Percentiles rank a stretch among this genome's conserved stretches.
Conservation (phyloP, 2,329 filamentous ascomycete genomes). For the Cladosporium sp. region DNA sequence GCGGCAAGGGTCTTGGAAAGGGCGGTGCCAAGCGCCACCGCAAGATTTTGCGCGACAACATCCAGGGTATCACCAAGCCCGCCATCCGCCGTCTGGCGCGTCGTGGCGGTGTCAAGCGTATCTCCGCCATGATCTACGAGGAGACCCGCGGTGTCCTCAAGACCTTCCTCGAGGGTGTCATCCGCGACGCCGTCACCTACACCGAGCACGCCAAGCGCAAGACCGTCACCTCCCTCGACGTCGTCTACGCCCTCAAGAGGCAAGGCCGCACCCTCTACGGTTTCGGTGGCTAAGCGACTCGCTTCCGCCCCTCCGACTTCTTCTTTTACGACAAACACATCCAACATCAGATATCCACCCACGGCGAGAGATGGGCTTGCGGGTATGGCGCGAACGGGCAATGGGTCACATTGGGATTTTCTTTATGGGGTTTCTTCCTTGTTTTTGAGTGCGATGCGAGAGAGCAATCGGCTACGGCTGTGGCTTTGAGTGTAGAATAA, state of each 20-base stretch:
- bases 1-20: conserved; percentile 97
- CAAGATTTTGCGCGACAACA: conserved; percentile 99
- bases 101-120: conserved; percentile 99
- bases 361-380: conserved; percentile 28
- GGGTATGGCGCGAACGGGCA: conserved; percentile 28
- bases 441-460: conserved; percentile 27
- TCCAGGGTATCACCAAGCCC: conserved; percentile 98
- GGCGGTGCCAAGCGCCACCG: conserved; percentile 97
- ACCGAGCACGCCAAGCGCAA: conserved; percentile 78
- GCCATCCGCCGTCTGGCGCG: conserved; percentile 96
- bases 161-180: conserved; percentile 77
- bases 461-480: conserved; percentile 18
- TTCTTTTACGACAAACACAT: conserved; percentile 23
- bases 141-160: conserved; percentile 77
- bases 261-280: conserved; percentile 62
- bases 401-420: conserved; percentile 19
- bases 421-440: conserved; percentile 12
- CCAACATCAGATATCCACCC: conserved; percentile 31
- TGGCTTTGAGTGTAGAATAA: conserved; percentile 14
- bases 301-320: conserved; percentile 14
- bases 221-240: conserved; percentile 59
- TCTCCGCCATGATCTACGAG: conserved; percentile 89
- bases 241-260: conserved; percentile 58
- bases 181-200: conserved; percentile 73
- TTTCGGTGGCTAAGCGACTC: conserved; percentile 55